Evolutionary conservation across 306 rosid species (phyloP).

Genomic region (Biancaea sappan): DNA sequence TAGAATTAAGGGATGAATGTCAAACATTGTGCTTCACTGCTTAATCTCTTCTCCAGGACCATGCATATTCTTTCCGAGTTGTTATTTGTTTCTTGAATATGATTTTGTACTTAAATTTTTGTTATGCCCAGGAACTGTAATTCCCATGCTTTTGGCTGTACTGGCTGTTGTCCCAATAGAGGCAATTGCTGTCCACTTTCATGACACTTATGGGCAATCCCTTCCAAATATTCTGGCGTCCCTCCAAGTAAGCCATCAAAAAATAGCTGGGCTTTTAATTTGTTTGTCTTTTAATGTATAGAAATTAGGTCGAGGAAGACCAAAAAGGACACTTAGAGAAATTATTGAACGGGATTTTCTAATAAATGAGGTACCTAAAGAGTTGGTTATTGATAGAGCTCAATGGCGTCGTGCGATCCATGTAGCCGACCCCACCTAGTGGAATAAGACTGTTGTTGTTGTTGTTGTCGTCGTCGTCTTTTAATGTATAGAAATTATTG

Average conservation of each 20-base stretch:
- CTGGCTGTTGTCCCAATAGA: slow-evolving; percentile 64
- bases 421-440: too few relatives aligned
- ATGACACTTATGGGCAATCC: slow-evolving; percentile 74
- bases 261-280: not conserved
- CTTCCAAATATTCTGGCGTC: slow-evolving; percentile 65
- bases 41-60: not conserved
- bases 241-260: slow-evolving; percentile 57
- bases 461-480: too few relatives aligned
- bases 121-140: slow-evolving; percentile 50
- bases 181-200: slow-evolving; percentile 73
- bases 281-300: not conserved
- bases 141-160: slow-evolving; percentile 74
- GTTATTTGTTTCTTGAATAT: not conserved
- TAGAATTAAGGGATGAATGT: slow-evolving; percentile 12
- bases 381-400: too few relatives aligned
- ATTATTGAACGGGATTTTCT: too few relatives aligned
- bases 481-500: not conserved
- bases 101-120: not conserved
- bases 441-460: too few relatives aligned
- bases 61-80: slow-evolving; percentile 3
- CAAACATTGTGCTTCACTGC: slow-evolving; percentile 15
- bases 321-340: too few relatives aligned
- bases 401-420: too few relatives aligned
- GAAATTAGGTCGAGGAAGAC: too few relatives aligned
- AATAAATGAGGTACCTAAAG: too few relatives aligned